Base-by-base conservation (phyloP, 2,329 filamentous ascomycete genomes). In the Dactylellina drechsleri region DNA sequence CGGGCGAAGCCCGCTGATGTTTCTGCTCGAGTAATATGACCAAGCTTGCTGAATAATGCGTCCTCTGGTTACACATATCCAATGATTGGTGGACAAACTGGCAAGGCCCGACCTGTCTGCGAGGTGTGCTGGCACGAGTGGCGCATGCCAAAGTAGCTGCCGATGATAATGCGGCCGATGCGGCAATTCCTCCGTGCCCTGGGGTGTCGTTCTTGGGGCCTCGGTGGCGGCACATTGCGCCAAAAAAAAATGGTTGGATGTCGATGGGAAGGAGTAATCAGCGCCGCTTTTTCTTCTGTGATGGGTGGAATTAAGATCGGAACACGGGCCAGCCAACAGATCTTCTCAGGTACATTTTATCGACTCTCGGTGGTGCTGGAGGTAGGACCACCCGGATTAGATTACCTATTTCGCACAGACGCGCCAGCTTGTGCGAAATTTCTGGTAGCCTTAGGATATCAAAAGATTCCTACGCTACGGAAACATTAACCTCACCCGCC, bases 1-100 rank as follows among this genome's bases (percentile, higher is more conserved):
- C 57, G 64, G 70, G 70, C 64, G 62, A 62, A 62, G 56, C n/a
- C 57, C 70, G 62, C 70, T 74, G 70, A 74, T 62, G 70, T 67
- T 64, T n/a, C 10, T 66, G 31, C 62, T 67, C 23, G 16, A 56
- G 56, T 60, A 57, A 61, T 47, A 74, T 74, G 56, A 74, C 66
- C 26, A 56, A 74, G 56, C 56, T 56, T 60, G 62, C 62, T 67
- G 62, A 61, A 43, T 61, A 67, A 74, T 26, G 13, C 50, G 20
- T 71, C 50, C 52, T 56, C 53, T 28, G 20, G 62, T 67, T 74
- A 59, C 61, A 66, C 62, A 49, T 66, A 49, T 54, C 62, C 61
- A 61, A 66, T 74, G 61, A 74, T 74, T 74, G 68, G 68, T 61
- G 20, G 53, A 65, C 67, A 66, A 66, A 45, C 67, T 65, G 60